phyloP scores from a whole-genome alignment of 371 early-diverging fungal species.

The Entomophthora muscae region DNA sequence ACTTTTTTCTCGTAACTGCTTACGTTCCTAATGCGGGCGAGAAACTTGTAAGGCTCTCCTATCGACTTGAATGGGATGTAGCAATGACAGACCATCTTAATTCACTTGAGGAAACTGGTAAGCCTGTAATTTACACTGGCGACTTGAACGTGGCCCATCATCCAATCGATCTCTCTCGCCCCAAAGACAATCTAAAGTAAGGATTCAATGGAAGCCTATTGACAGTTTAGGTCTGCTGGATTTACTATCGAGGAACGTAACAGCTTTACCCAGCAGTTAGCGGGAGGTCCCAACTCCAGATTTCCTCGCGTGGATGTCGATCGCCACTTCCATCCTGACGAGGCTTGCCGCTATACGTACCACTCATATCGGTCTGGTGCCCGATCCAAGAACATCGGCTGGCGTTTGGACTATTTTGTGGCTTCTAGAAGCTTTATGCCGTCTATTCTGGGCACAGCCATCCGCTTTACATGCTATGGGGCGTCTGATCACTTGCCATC shows the following conservation, averaged over 20 bases:
- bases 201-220: neutral
- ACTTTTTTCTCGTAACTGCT: conserved; percentile 45
- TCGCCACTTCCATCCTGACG: conserved; percentile 52
- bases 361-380: conserved; percentile 59
- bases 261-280: conserved; percentile 43
- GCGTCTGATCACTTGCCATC: conserved; percentile 84
- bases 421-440: conserved; percentile 37
- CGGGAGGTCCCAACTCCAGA: conserved; percentile 13
- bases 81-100: conserved; percentile 47
- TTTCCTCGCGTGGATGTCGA: conserved; percentile 51
- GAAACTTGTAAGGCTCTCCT: conserved; percentile 41
- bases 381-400: conserved; percentile 58
- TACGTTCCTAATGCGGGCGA: conserved; percentile 75
- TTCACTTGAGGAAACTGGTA: conserved; percentile 39
- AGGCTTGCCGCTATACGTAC: conserved; percentile 54
- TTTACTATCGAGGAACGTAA: conserved; percentile 71
- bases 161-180: conserved; percentile 63
- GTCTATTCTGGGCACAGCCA: conserved; percentile 39
- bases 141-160: conserved; percentile 83
- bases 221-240: conserved; percentile 40
- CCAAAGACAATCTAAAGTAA: conserved; percentile 44
- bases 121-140: conserved; percentile 69
- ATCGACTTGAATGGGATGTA: conserved; percentile 42
- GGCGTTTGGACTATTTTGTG: conserved; percentile 82
- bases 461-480: conserved; percentile 65